A percentile compares a stretch with the other conserved stretches of the same genome.
phyloP scores from a whole-genome alignment of 2,329 filamentous ascomycete species.

The Chrysoporthe cubensis region DNA sequence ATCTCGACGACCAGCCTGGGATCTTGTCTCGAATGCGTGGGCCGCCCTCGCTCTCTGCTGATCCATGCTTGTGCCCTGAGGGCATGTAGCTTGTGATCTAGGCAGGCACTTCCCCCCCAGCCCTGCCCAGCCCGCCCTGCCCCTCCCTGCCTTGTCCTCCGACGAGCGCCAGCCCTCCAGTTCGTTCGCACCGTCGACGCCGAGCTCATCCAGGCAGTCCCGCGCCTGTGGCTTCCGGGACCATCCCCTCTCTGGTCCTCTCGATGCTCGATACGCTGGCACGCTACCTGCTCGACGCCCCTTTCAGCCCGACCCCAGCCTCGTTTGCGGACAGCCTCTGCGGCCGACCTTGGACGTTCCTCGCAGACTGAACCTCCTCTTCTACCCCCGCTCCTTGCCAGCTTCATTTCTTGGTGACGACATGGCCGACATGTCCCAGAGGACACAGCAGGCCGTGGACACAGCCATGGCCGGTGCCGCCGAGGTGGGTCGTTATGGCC shows the following conservation, averaged over 20 bases:
- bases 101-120: slow-evolving; percentile 1
- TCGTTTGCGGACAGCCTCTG: neutral
- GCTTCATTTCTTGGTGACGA: neutral
- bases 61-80: slow-evolving; percentile 2
- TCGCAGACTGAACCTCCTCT: neutral
- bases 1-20: neutral
- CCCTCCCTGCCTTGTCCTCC: neutral
- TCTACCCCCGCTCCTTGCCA: neutral
- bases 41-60: slow-evolving; percentile 8
- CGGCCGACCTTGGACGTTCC: neutral
- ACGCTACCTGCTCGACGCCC: neutral
- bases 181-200: neutral
- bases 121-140: neutral
- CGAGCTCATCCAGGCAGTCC: neutral
- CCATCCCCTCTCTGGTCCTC: slow-evolving; percentile 3
- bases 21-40: neutral
- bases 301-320: neutral
- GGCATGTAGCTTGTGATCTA: slow-evolving; percentile 17
- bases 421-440: slow-evolving; percentile 28
- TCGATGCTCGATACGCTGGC: neutral
- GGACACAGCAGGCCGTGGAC: slow-evolving; percentile 38
- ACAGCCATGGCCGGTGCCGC: slow-evolving; percentile 43
- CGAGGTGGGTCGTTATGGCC: slow-evolving; percentile 70
- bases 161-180: neutral
- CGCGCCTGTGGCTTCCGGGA: neutral